Percentiles rank a stretch among this genome's conserved stretches.
phyloP scores from a whole-genome alignment of 495 filamentous ascomycete genomes.

The Annulohypoxylon nitens region DNA sequence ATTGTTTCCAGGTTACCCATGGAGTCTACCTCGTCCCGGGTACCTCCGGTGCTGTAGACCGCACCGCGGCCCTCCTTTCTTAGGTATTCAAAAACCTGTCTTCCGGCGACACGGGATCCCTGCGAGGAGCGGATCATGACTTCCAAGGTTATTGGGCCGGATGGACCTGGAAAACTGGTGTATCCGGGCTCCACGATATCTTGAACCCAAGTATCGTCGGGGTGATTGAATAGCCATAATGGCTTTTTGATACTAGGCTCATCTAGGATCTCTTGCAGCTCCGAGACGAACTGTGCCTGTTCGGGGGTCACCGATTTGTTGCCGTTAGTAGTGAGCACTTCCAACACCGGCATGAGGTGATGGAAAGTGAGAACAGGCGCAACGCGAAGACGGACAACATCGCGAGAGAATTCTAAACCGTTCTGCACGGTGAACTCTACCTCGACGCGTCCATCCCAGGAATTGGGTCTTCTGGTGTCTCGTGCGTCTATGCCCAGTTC shows the following conservation, averaged over 20 bases:
- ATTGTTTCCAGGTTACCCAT: constrained; percentile 20
- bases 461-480: not conserved
- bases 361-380: constrained; percentile 1
- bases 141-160: constrained; percentile 7
- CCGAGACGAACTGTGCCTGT: not conserved
- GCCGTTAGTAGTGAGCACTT: constrained; percentile 3
- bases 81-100: constrained; percentile 19
- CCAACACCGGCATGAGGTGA: not conserved
- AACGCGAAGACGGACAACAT: not conserved
- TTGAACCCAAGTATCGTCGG: constrained; percentile 18
- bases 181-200: constrained; percentile 14
- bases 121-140: constrained; percentile 16
- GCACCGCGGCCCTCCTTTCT: constrained; percentile 11
- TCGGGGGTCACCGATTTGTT: not conserved
- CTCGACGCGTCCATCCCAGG: not conserved
- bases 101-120: constrained; percentile 15
- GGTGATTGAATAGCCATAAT: constrained; percentile 18
- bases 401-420: not conserved
- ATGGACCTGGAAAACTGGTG: constrained; percentile 16
- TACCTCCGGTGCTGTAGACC: constrained; percentile 17
- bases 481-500: not conserved
- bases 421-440: not conserved
- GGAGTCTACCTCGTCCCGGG: constrained; percentile 14
- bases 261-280: not conserved
- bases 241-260: constrained; percentile 1